These are phyloP conservation scores for Brasilioporus rufonigricans DNA, from an alignment of 768 basidiomycete species.

Conservation along the genomic window DNA sequence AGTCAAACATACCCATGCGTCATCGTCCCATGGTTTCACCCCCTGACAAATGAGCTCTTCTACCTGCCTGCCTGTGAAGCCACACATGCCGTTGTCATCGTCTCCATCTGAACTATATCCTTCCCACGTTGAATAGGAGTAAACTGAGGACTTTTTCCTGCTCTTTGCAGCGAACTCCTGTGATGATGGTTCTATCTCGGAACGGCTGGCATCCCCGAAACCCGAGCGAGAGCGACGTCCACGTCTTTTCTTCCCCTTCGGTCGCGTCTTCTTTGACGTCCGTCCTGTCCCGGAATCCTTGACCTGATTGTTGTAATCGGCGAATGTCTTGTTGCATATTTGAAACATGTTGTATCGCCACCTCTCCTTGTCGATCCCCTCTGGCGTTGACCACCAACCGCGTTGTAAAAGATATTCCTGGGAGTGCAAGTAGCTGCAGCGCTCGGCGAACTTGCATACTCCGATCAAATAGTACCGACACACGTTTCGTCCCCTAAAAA, in stretches of 20 bases:
- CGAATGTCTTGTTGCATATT: background rate
- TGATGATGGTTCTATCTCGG: background rate
- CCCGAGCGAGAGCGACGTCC: background rate
- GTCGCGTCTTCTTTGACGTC: background rate
- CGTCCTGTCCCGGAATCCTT: background rate
- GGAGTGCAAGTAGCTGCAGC: conserved; percentile 51
- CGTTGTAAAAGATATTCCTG: conserved; percentile 40
- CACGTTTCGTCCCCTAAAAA: conserved; percentile 50
- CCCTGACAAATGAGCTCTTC: conserved; percentile 37
- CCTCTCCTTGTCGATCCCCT: conserved; percentile 5
- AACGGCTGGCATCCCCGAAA: background rate
- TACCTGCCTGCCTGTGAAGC: conserved; percentile 34
- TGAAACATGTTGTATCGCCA: background rate
- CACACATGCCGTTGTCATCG: background rate
- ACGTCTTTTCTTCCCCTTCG: conserved; percentile 2
- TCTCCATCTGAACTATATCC: conserved; percentile 1
- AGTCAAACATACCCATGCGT: conserved; percentile 35
- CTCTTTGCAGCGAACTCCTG: background rate
- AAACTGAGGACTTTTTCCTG: background rate
- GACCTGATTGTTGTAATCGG: background rate
- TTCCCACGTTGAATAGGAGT: background rate
- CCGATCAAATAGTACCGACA: conserved; percentile 42
- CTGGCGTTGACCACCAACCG: conserved; percentile 45
- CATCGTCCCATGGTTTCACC: conserved; percentile 47
- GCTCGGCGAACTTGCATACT: conserved; percentile 37